A percentile compares a stretch with the other conserved stretches of the same genome.
phyloP scores from a whole-genome alignment of 768 basidiomycete species.

The Kwoniella europaea region DNA sequence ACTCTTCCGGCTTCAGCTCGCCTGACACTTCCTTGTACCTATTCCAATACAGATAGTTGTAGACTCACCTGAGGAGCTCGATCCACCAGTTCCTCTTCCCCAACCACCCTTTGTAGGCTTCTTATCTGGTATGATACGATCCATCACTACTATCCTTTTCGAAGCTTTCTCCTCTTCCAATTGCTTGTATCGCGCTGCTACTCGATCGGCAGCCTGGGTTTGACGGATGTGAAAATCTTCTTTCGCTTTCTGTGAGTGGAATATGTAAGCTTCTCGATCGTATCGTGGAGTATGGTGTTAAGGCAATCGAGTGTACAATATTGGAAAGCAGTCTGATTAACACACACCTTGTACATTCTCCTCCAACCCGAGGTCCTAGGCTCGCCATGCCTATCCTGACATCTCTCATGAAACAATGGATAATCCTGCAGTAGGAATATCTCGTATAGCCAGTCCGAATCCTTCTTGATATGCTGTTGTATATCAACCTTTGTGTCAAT shows the following conservation, averaged over 20 bases:
- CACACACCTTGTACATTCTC: conserved; percentile 49
- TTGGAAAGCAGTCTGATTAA: not conserved
- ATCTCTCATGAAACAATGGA: conserved; percentile 38
- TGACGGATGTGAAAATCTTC: conserved; percentile 41
- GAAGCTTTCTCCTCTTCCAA: conserved; percentile 40
- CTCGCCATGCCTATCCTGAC: conserved; percentile 33
- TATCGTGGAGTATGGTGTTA: too few species aligned
- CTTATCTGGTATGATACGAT: conserved; percentile 33
- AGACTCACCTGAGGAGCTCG: conserved; percentile 6
- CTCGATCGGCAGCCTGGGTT: conserved; percentile 25
- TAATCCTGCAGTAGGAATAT: conserved; percentile 36
- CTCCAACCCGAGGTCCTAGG: conserved; percentile 46
- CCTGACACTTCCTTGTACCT: too few species aligned
- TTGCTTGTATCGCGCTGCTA: conserved; percentile 44
- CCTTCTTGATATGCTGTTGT: conserved; percentile 42
- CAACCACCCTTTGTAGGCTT: conserved; percentile 2
- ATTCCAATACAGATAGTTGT: not conserved
- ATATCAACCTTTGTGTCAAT: too few species aligned
- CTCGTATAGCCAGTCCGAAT: conserved; percentile 53
- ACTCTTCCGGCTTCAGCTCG: not conserved
- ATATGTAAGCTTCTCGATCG: not conserved
- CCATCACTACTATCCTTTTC: conserved; percentile 44
- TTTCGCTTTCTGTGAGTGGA: conserved; percentile 39
- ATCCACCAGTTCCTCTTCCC: conserved; percentile 3
- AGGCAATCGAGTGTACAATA: not conserved